Percentiles rank a stretch among this genome's conserved stretches.
Evolutionary conservation across 192 early-diverging fungal species (phyloP).

Genomic region (Coemansia sp.): DNA sequence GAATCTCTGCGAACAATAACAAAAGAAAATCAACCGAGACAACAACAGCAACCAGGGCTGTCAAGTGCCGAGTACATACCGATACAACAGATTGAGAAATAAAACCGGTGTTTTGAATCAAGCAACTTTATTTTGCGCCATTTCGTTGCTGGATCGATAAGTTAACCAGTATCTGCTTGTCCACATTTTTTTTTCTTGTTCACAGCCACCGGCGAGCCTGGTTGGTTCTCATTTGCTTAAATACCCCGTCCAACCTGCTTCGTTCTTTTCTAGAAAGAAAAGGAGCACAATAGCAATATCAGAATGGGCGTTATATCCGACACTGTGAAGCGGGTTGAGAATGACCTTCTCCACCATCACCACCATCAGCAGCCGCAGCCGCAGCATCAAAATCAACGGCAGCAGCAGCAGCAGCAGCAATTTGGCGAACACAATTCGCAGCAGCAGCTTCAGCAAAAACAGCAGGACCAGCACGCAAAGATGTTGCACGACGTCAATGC

Average conservation of each 20-base stretch:
- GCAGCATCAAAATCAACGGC: conserved; percentile 5
- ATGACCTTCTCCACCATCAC: conserved; percentile 21
- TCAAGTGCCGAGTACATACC: no score
- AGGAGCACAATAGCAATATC: conserved; percentile 1
- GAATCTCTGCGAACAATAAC: no score
- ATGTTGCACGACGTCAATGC: conserved; percentile 3
- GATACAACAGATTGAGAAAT: no score
- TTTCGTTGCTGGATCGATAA: conserved; percentile 4
- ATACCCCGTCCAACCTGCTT: not conserved
- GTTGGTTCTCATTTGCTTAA: not conserved
- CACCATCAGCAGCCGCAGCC: conserved; percentile 16
- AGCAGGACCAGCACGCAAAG: conserved; percentile 10
- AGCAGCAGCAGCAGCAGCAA: conserved; percentile 6
- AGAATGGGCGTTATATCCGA: conserved; percentile 43
- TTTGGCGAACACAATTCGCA: no score
- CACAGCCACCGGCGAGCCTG: not conserved
- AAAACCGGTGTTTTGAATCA: not conserved
- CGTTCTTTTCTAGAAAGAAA: conserved; percentile 1
- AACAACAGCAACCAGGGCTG: no score
- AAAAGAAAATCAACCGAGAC: no score
- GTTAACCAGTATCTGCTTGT: not conserved
- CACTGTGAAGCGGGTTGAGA: conserved; percentile 28
- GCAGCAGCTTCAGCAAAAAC: conserved; percentile 1
- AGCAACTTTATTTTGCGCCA: not conserved
- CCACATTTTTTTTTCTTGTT: not conserved